Evolutionary conservation across 2,329 filamentous ascomycete species (phyloP), one percentile per base, ranked within the genome.

Genomic region (Cordyceps cicadae): DNA sequence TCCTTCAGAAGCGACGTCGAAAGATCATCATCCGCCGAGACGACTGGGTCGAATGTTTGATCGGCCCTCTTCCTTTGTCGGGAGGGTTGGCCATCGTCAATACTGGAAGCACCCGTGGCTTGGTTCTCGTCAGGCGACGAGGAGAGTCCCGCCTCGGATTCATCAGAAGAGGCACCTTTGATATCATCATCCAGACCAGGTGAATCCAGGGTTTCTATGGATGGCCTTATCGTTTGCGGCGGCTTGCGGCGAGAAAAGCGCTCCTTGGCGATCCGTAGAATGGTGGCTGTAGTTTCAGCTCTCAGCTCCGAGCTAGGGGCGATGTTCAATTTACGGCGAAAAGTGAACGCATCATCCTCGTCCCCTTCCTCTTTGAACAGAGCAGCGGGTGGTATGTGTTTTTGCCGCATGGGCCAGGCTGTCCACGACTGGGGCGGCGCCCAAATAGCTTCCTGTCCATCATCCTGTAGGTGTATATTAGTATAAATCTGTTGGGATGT

Each of bases 391-490:
- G 89, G 89, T 8, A 94, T 85, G 29, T 80, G 74, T 8, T 77
- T 74, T 5, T 82, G 77, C 21, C 79, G 79, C 68, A 95, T 71
- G 5, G 93, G 93, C 93, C 93, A 97, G 0, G 92, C 89, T 19
- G 89, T 90, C 92, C 93, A 97, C 5, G 70, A 65, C 62, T 81
- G 83, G 0, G 82, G 78, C 2, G 82, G 82, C 5, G 71, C 71
- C 79, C 83, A 86, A 50, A 74, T 65, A 2, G 60, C 65, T 7
- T 74, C 64, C 39, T 69, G 64, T 5, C 69, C 68, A 49, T 68
- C 65, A 19, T 67, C 68, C 72, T 74, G 49, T 19, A n/a, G 5
- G 3, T 29, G 5, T 12, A 48, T 15, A 41, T 49, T 21, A 34
- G 19, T 8, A 37, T 11, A n/a, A n/a, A 12, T 37, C 51, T 29